Evolutionary conservation across 129 eudicot genomes (phyloP).

Genomic region (Flaveria robusta): DNA sequence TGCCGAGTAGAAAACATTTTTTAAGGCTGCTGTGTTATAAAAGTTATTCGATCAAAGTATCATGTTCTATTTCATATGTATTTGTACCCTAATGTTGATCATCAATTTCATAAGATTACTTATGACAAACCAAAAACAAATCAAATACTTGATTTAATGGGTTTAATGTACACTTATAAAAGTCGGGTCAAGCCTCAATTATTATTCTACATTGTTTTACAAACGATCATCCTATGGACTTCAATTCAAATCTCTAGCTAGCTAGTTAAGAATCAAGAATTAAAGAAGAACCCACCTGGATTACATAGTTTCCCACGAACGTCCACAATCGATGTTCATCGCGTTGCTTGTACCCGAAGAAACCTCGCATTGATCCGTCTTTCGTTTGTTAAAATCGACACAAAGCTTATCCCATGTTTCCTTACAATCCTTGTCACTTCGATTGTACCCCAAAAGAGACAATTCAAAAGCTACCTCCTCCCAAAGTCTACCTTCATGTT

Average conservation of each 20-base stretch:
- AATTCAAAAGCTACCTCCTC: slow-evolving; percentile 67
- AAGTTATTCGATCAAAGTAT: no score
- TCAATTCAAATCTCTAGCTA: slow-evolving; percentile 2
- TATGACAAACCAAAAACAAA: no score
- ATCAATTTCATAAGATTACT: no score
- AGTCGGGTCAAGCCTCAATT: background rate
- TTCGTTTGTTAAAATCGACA: slow-evolving; percentile 39
- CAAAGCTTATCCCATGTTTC: slow-evolving; percentile 67
- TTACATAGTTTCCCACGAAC: slow-evolving; percentile 33
- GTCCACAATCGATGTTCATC: slow-evolving; percentile 27
- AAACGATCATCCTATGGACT: slow-evolving; percentile 16
- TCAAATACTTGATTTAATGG: background rate
- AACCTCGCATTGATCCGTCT: slow-evolving; percentile 41
- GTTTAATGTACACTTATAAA: background rate
- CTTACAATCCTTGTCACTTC: slow-evolving; percentile 56
- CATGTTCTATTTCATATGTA: no score
- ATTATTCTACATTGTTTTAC: slow-evolving; percentile 30
- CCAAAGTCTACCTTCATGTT: slow-evolving; percentile 60
- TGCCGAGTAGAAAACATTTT: no score
- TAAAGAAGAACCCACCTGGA: slow-evolving; percentile 19
- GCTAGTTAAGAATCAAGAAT: slow-evolving; percentile 10
- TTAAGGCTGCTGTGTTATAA: no score
- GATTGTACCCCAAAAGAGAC: slow-evolving; percentile 61
- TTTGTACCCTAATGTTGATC: no score
- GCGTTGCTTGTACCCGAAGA: slow-evolving; percentile 32